phyloP scores from a whole-genome alignment of 192 early-diverging fungal genomes.

The Dissophora ornata region DNA sequence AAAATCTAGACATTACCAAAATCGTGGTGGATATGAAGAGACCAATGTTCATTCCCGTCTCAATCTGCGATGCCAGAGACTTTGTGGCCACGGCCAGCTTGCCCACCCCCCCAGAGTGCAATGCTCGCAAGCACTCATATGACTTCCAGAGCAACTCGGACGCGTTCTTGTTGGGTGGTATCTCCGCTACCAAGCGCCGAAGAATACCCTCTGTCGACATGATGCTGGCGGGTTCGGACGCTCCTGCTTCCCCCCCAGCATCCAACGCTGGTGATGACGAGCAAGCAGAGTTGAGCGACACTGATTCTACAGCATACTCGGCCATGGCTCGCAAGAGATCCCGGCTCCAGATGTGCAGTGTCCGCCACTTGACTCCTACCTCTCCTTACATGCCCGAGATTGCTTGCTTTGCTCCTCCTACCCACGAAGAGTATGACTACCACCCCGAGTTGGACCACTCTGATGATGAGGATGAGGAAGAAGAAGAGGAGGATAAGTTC shows the following conservation, averaged over 20 bases:
- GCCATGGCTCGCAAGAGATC: conserved; percentile 24
- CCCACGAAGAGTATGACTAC: conserved; percentile 53
- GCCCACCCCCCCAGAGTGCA: conserved; percentile 48
- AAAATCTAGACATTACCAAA: conserved; percentile 21
- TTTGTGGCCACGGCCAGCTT: conserved; percentile 39
- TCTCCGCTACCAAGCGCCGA: conserved; percentile 47
- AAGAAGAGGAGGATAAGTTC: conserved; percentile 29
- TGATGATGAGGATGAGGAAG: conserved; percentile 54
- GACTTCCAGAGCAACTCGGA: conserved; percentile 49
- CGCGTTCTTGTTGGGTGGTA: conserved; percentile 37
- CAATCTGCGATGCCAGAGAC: conserved; percentile 49
- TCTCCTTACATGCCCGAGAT: conserved; percentile 50
- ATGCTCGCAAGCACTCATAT: conserved; percentile 52
- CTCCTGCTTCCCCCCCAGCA: conserved; percentile 49
- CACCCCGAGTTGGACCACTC: conserved; percentile 48
- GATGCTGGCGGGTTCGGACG: conserved; percentile 35
- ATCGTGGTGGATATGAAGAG: conserved; percentile 52
- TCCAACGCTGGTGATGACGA: conserved; percentile 56
- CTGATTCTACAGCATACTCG: conserved; percentile 26
- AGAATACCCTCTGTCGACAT: conserved; percentile 39
- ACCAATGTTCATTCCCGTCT: conserved; percentile 55
- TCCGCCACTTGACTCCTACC: conserved; percentile 50
- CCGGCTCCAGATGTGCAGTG: conserved; percentile 41
- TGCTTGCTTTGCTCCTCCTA: conserved; percentile 51
- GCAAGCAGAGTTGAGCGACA: conserved; percentile 37